These are phyloP conservation scores for Triangularia verruculosa DNA, from an alignment of 2,329 filamentous ascomycete genomes.

Conservation along the genomic window DNA sequence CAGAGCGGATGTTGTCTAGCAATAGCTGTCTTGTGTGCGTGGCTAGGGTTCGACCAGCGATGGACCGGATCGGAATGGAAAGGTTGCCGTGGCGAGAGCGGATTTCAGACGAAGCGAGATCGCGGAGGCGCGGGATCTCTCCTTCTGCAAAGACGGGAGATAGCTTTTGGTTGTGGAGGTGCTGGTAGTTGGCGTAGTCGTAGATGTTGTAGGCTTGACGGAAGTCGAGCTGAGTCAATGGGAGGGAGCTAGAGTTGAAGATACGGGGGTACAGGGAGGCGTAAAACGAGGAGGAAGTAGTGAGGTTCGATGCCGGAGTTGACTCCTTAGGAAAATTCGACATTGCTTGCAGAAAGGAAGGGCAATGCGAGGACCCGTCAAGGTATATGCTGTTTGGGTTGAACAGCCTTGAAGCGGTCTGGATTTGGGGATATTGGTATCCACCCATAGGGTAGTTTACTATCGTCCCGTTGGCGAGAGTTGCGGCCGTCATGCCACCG, in stretches of 20 bases:
- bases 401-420: conserved; percentile 44
- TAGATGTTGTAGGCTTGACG: conserved; percentile 53
- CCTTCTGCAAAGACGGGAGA: conserved; percentile 41
- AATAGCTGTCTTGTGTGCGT: conserved; percentile 44
- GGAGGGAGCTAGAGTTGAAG: conserved; percentile 39
- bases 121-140: conserved; percentile 53
- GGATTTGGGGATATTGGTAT: conserved; percentile 75
- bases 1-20: conserved; percentile 39
- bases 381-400: conserved; percentile 48
- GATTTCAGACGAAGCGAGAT: conserved; percentile 67
- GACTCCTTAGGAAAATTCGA: conserved; percentile 31
- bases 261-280: conserved; percentile 37
- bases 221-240: conserved; percentile 38
- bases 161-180: conserved; percentile 50
- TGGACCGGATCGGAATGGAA: conserved; percentile 55
- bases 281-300: conserved; percentile 39
- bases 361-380: background rate
- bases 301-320: background rate
- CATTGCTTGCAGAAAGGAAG: background rate
- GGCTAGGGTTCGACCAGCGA: conserved; percentile 54
- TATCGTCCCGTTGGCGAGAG: conserved; percentile 43
- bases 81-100: conserved; percentile 54
- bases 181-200: conserved; percentile 54
- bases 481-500: conserved; percentile 30
- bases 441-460: conserved; percentile 68